A percentile compares a stretch with the other conserved stretches of the same genome.
Evolutionary conservation across 768 basidiomycete species (phyloP).

Genomic region (Tricholomella constricta): DNA sequence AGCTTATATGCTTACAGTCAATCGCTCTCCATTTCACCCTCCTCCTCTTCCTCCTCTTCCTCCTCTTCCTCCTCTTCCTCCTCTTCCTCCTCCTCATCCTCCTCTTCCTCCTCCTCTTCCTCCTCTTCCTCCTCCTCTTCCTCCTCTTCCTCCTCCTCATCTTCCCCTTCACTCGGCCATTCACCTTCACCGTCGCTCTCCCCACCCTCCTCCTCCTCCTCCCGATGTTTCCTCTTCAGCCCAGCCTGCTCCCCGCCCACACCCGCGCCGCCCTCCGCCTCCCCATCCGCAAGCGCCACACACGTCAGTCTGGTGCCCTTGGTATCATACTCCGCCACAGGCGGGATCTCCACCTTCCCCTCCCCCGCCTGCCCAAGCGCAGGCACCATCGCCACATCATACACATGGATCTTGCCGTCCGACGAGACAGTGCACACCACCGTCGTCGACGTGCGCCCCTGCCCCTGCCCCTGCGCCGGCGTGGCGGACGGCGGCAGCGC

Average conservation of each 20-base stretch:
- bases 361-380: conserved; percentile 15
- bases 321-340: conserved; percentile 22
- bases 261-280: no score
- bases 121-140: conserved; percentile 15
- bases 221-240: conserved; percentile 29
- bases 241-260: conserved; percentile 9
- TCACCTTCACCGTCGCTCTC: conserved; percentile 22
- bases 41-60: conserved; percentile 26
- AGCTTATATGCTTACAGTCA: conserved; percentile 1
- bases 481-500: conserved; percentile 45
- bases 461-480: background rate
- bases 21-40: conserved; percentile 24
- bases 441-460: conserved; percentile 47
- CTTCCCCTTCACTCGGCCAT: conserved; percentile 28
- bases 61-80: conserved; percentile 6
- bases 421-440: conserved; percentile 82
- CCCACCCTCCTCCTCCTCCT: conserved; percentile 24
- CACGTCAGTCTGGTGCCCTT: conserved; percentile 23
- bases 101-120: background rate
- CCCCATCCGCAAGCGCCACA: conserved; percentile 16
- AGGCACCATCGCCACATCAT: conserved; percentile 63
- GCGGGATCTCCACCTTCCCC: conserved; percentile 23
- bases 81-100: background rate
- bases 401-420: conserved; percentile 82
- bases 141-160: conserved; percentile 29